Evolutionary conservation across 306 rosid genomes (phyloP).

Genomic region (Castanospermum australe): DNA sequence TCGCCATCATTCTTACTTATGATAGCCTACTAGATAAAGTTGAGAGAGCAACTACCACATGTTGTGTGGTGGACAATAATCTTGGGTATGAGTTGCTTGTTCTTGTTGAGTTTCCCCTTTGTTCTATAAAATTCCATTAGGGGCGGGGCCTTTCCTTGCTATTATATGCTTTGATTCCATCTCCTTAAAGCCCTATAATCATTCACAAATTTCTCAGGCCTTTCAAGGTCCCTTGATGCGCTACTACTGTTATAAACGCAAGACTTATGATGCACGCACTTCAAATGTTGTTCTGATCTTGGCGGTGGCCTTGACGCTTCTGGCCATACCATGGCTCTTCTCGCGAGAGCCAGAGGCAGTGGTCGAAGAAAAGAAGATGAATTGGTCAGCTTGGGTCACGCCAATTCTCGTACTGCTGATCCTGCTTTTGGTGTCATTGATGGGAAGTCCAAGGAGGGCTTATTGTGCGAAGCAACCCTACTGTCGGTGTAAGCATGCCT

Average conservation of each 20-base stretch:
- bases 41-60: background rate
- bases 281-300: slow-evolving; percentile 41
- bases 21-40: background rate
- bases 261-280: slow-evolving; percentile 2
- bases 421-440: slow-evolving; percentile 44
- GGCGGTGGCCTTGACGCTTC: slow-evolving; percentile 40
- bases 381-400: slow-evolving; percentile 33
- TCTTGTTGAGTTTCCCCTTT: background rate
- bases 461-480: slow-evolving; percentile 21
- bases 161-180: background rate
- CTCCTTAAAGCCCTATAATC: background rate
- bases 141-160: background rate
- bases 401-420: slow-evolving; percentile 43
- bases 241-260: slow-evolving; percentile 34
- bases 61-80: slow-evolving; percentile 33
- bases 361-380: slow-evolving; percentile 33
- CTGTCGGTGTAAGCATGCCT: slow-evolving; percentile 30
- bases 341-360: background rate
- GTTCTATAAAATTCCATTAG: background rate
- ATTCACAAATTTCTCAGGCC: background rate
- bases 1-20: background rate
- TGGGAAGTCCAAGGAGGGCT: background rate
- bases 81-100: background rate
- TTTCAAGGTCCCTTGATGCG: slow-evolving; percentile 36
- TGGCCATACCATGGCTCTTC: slow-evolving; percentile 41